A percentile compares a stretch with the other conserved stretches of the same genome.
These are phyloP conservation scores for Hanseniaspora valbyensis DNA, from an alignment of 805 yeast genomes.

Conservation along the genomic window DNA sequence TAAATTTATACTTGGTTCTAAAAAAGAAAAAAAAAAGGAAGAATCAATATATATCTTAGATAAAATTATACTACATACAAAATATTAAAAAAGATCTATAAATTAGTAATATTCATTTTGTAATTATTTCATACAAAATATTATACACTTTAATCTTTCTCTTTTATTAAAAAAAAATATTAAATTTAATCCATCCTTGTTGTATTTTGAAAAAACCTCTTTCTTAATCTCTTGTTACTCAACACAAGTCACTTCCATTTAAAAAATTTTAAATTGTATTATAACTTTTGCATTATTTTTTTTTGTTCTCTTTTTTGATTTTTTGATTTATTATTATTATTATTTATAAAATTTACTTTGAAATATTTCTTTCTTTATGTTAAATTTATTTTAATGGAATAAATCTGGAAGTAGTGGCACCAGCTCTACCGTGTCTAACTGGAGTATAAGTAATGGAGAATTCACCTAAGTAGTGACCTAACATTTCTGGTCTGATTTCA, in stretches of 20 bases:
- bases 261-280: neutral
- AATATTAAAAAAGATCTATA: too few species aligned
- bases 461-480: constrained; percentile 99
- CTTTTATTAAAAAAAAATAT: too few species aligned
- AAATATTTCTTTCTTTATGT: neutral
- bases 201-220: too few species aligned
- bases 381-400: constrained; percentile 49
- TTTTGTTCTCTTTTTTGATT: too few species aligned
- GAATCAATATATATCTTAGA: neutral
- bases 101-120: too few species aligned
- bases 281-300: neutral
- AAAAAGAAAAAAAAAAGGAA: neutral
- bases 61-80: neutral
- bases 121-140: too few species aligned
- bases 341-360: neutral
- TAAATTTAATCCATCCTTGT: too few species aligned
- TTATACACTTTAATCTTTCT: too few species aligned
- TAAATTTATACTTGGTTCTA: neutral
- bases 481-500: constrained; percentile 99
- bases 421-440: constrained; percentile 99
- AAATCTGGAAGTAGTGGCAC: constrained; percentile 69
- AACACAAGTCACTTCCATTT: neutral
- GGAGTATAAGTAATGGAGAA: constrained; percentile 99
- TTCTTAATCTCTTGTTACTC: neutral
- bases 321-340: neutral